Evolutionary conservation across 306 rosid species (phyloP), one percentile per base, ranked within the genome.

Genomic region (Rosa persica): DNA sequence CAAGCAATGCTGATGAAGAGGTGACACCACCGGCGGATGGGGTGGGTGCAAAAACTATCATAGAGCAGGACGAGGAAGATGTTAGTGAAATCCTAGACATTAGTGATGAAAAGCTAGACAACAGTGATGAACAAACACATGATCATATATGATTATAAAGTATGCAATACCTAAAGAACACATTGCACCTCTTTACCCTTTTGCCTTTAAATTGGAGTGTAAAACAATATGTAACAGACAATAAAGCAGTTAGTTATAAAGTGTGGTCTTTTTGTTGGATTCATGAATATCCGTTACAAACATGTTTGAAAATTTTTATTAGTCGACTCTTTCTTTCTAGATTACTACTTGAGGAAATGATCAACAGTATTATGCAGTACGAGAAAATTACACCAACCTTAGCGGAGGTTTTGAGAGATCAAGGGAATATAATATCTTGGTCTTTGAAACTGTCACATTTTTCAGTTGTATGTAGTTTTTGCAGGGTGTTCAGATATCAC

Each of bases 161-260:
- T 27, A 55, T 58, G 78, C 87, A 85, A 72, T 75, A 78, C 80
- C 40, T 75, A 83, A 84, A 73, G 76, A 81, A 81, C 84, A 87
- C 81, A 51, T 81, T 81, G 79, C 75, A 83, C 61, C 76, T 82
- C 75, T 34, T 75, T 61, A 12, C 34, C 79, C 71, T 44, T 46
- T 62, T 76, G 78, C 79, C 86, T 72, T 80, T 42, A 73, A 61
- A 74, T 74, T 80, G 70, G 90, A 86, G 97, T 87, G 92, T 86
- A 89, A 75, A 87, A 82, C 92, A 17, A 39, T 55, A 9, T 92
- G 91, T 83, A 79, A 81, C 83, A 78, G 84, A 83, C 78, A 82
- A 85, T 85, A 81, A 83, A 81, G 79, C 67, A 78, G 82, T 70
- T 73, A 66, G 81, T 74, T 77, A 38, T 71, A 81, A 20, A 23